Base-by-base conservation (phyloP, 768 basidiomycete species). In the Auricularia sp. region DNA sequence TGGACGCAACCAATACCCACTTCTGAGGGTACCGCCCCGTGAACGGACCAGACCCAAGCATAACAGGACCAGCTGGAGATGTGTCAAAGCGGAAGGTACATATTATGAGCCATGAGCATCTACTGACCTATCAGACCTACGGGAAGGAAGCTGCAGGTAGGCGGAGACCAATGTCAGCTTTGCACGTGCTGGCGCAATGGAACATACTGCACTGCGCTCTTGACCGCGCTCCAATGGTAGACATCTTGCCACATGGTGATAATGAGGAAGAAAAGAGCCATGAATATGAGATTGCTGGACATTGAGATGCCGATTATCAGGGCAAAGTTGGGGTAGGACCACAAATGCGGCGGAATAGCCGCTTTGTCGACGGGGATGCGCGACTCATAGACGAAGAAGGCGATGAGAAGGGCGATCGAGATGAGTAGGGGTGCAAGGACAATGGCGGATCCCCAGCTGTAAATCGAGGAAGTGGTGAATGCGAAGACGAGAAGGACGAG, bases 361-460 rank as follows among this genome's bases (percentile, higher is more conserved):
- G 64, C 64, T 14, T 64, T 60, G 36, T 64, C 64, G 23, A 23
- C 12, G 1, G 64, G 64, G 51, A 64, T 59, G 35, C 62, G 53
- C 33, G 47, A 33, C 54, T 66, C 65, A 29, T 58, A 66, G 35
- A 44, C 39, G 33, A 66, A 42, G 51, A 66, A 66, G 18, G 43
- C 34, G 1, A 21, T 35, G 47, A 44, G 34, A 33, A 51, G 34
- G 12, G 36, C 21, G 61, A 62, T 39, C 18, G 61, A 47, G 33
- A 58, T n/a, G 43, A 66, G 63, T 3, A 66, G 62, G 0, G 81
- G 78, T 3, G 72, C 74, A 61, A 85, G 70, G 64, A 84, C 80
- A 14, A 71, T 66, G 4, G 80, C 76, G 1, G 76, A 70, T 3
- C 69, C 71, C 85, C 85, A 86, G 29, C 84, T 83, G 62, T 71